Base-by-base conservation (phyloP, 371 early-diverging fungal genomes). In the Mucor piriformis region DNA sequence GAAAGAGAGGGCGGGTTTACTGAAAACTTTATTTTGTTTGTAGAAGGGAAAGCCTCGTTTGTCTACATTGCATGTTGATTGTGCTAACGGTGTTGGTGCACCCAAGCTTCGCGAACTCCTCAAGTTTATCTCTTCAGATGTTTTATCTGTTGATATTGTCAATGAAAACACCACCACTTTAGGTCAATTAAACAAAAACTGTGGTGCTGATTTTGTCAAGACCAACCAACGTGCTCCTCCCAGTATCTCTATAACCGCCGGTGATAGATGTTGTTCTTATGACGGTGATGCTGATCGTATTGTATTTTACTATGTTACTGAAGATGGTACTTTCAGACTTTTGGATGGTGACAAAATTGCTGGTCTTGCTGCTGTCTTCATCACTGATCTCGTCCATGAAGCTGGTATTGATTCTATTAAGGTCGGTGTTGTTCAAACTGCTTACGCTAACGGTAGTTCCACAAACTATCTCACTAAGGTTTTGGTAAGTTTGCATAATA, bases 251-350 rank as follows among this genome's bases (percentile, higher is more conserved):
- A 67, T 88, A 59, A 54, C 57, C n/a, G 74, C 87, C 25, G 87
- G 87, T 18, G 83, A 87, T 52, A 88, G 95, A 52, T 93, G 80
- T 56, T 92, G 91, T 61, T 95, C 99, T 15, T 90, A 93, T 66
- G 99, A 99, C 72, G 99, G 99, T 57, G 99, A 99, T 76, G 99
- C 98, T 48, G 99, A 99, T 71, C 94, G 99, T 59, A 82, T 99
- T 34, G 93, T 99, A 37, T 99, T 91, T 83, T 99, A 95, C 79
- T 97, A 92, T 63, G 76, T 78, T 27, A 89, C 52, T 59, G 56
- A 70, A 85, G 91, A 86, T 56, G 80, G 83, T 27, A 71, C 80
- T 16, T 96, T 98, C 83, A 83, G 84, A 57, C 85, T 98, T 46
- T 84, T 99, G 72, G 99, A 99, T 74, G 99, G 99, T 64, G 99